Base-by-base conservation (phyloP, 495 filamentous ascomycete genomes). In the Saxophila tyrrhenica region DNA sequence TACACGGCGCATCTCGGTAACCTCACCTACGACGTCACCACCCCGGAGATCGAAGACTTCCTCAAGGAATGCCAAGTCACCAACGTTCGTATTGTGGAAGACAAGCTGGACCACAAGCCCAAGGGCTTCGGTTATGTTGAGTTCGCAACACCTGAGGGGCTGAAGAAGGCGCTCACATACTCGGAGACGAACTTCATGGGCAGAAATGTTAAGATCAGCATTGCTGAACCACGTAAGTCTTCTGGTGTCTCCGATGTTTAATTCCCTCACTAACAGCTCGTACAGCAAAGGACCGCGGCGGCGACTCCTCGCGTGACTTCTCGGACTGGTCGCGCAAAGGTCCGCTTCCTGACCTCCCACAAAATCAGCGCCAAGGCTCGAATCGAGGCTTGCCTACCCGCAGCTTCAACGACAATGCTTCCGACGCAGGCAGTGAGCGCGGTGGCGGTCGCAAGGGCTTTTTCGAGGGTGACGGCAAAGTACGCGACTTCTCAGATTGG, bases 61-160 rank as follows among this genome's bases (percentile, higher is more conserved):
- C 95, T 98, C 66, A 67, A 74, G 25, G 86, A 75, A 29, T 98
- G 92, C 70, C 75, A 85, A 51, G 81, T 94, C 60, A 84, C 83
- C 16, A 96, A 81, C 63, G 88, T 98, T 51, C 85, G 92, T 61
- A 88, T 98, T 58, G 92, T 97, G 56, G 90, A 95, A 71, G 92
- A 98, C 70, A 91, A 88, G 65, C 73, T 94, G 68, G 86, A 89
- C 60, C 79, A 82, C 58, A 85, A 86, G 63, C 92, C 92, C 45
- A 98, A 98, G 76, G 92, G 92, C 39, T 98, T 98, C 64, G 92
- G 89, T 42, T 98, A 98, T 70, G 89, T 94, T 48, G 94, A 97
- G 65, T 98, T 96, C 64, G 82, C 75, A 53, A 84, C 83, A 39
- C 75, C 90, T 17, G 89, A 95, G 51, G 92, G 94, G 42, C 73